Base-by-base conservation (phyloP, 78 protist species). In the Cavenderia fasciculata region DNA sequence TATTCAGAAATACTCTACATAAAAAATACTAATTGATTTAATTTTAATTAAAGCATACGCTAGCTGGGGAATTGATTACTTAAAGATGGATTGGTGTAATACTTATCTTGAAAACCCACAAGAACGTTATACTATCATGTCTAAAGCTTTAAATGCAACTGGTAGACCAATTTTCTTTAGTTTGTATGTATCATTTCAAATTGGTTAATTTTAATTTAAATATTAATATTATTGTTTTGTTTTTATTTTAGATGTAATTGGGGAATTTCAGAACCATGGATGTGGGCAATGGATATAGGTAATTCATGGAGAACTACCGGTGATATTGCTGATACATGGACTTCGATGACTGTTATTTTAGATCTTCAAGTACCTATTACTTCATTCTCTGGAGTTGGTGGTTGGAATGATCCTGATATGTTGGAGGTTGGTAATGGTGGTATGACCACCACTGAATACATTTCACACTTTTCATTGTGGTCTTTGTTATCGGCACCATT, bases 31-130 rank as follows among this genome's bases (percentile, higher is more conserved):
- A n/a, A n/a, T n/a, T n/a, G n/a, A n/a, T n/a, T n/a, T n/a, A n/a
- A n/a, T n/a, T n/a, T n/a, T n/a, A n/a, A n/a, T n/a, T n/a, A n/a
- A n/a, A n/a, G n/a, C 95, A 0, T 95, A 74, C 38, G 95, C 96
- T 21, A 6, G 11, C 7, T 94, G 96, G 96, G 94, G 94, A 25
- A 59, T 85, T 14, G 95, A 92, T 44, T 93, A 74, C 38, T 27
- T 93, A n/a, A 93, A 95, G 75, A 74, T 77, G 40, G 97, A 95
- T 74, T 86, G 93, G 94, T 95, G 97, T 71, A 46, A 86, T 77
- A 23, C 94, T 2, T 36, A 38, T 7, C 27, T 31, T 7, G 59
- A 51, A n/a, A 59, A 52, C 31, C 85, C 85, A 27, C 18, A 44
- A 21, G 54, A 49, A 40, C 51, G 92, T 33, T 95, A 95, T 49